Conservation (phyloP, 345 rosid species). For the Raphanus sativus region DNA sequence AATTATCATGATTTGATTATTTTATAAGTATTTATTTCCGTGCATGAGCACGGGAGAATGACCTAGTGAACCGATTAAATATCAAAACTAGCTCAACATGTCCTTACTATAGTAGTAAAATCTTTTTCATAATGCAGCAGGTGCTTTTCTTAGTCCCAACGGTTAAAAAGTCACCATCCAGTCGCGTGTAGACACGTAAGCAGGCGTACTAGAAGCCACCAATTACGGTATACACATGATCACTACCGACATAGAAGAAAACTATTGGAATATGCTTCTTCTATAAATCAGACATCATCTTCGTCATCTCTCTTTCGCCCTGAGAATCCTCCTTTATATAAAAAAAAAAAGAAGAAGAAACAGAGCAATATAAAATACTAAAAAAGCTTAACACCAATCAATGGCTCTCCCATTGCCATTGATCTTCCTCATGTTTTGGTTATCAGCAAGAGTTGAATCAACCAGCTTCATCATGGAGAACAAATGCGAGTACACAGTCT, state of each 20-base stretch:
- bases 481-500: constrained; percentile 72
- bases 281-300: constrained; percentile 19
- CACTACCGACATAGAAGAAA: background rate
- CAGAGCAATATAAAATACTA: background rate
- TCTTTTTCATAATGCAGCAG: background rate
- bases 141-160: constrained; percentile 21
- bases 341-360: constrained; percentile 23
- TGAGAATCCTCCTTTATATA: background rate
- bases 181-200: background rate
- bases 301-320: constrained; percentile 22
- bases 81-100: background rate
- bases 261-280: constrained; percentile 6
- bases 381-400: background rate
- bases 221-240: constrained; percentile 22
- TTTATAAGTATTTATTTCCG: too few species aligned
- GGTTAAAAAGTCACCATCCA: constrained; percentile 8
- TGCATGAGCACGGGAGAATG: too few species aligned
- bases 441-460: constrained; percentile 42
- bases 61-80: background rate
- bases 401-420: constrained; percentile 46
- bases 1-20: too few species aligned
- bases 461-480: constrained; percentile 68
- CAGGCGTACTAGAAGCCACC: constrained; percentile 25
- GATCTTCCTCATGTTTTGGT: constrained; percentile 9
- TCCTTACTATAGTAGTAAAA: background rate